These are phyloP conservation scores for Ceratorhiza oryzae-sativae DNA, from an alignment of 1,284 basidiomycete species.

Conservation along the genomic window DNA sequence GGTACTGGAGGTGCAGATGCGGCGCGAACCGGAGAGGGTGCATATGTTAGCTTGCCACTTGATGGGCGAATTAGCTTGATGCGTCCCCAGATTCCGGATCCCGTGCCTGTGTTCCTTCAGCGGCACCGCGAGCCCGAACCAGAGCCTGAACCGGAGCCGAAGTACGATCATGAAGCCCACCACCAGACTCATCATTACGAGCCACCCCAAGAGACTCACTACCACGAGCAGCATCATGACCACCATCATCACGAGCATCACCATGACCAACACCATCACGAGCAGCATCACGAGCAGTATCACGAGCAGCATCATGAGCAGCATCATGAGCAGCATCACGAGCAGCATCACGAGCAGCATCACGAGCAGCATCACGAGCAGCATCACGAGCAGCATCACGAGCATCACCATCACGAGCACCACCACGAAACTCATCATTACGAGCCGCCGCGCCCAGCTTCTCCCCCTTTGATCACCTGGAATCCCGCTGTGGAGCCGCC, in stretches of 20 bases:
- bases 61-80: slow-evolving; percentile 87
- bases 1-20: slow-evolving; percentile 45
- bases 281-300: slow-evolving; percentile 45
- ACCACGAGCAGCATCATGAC: slow-evolving; percentile 47
- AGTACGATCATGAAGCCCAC: slow-evolving; percentile 49
- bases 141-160: slow-evolving; percentile 37
- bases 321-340: slow-evolving; percentile 49
- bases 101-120: slow-evolving; percentile 40
- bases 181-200: slow-evolving; percentile 47
- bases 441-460: slow-evolving; percentile 57
- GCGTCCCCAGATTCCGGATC: slow-evolving; percentile 57
- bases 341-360: slow-evolving; percentile 49
- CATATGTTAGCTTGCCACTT: slow-evolving; percentile 79
- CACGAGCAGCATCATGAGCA: slow-evolving; percentile 49
- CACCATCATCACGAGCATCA: slow-evolving; percentile 24
- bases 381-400: slow-evolving; percentile 39
- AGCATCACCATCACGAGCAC: slow-evolving; percentile 50
- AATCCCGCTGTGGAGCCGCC: slow-evolving; percentile 75
- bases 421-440: slow-evolving; percentile 45
- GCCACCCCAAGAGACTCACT: slow-evolving; percentile 48
- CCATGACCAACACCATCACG: slow-evolving; percentile 49
- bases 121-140: slow-evolving; percentile 43
- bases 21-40: slow-evolving; percentile 60
- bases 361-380: slow-evolving; percentile 13
- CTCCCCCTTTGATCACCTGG: slow-evolving; percentile 72